Evolutionary conservation across 1,139 yeast species (phyloP).

Genomic region (Suhomyces kunorum): DNA sequence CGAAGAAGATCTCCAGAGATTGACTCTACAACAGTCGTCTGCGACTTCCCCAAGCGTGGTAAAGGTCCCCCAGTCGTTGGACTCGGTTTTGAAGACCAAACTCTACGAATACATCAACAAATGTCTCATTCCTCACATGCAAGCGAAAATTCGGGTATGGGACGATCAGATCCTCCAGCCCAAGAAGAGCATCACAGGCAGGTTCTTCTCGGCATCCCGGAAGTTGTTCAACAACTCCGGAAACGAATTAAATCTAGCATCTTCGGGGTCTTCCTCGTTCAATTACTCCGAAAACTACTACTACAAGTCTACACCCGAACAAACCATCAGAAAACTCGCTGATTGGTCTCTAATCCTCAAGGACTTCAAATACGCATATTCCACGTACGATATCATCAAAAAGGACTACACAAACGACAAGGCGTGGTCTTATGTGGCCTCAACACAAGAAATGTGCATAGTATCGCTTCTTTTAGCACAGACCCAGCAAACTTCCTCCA

Average conservation of each 20-base stretch:
- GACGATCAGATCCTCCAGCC: conserved; percentile 72
- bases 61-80: conserved; percentile 38
- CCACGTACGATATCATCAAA: conserved; percentile 78
- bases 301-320: conserved; percentile 66
- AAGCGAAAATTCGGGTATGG: conserved; percentile 71
- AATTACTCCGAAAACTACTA: conserved; percentile 56
- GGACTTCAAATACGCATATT: conserved; percentile 83
- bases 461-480: conserved; percentile 71
- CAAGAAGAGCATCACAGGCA: conserved; percentile 68
- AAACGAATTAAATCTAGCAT: conserved; percentile 9
- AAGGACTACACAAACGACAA: conserved; percentile 78
- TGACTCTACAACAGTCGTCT: conserved; percentile 28
- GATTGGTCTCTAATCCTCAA: conserved; percentile 90
- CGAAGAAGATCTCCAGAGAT: conserved; percentile 53
- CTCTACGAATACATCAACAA: conserved; percentile 58
- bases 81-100: conserved; percentile 41
- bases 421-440: conserved; percentile 82
- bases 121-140: conserved; percentile 76
- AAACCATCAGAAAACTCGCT: conserved; percentile 76
- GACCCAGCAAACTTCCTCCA: conserved; percentile 37
- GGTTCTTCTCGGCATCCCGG: conserved; percentile 69
- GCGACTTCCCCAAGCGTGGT: conserved; percentile 17
- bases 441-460: conserved; percentile 85
- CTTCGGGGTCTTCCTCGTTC: conserved; percentile 24
- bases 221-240: conserved; percentile 48